Conservation (phyloP, 2,329 filamentous ascomycete species). For the Calcarisporium arbuscula region DNA sequence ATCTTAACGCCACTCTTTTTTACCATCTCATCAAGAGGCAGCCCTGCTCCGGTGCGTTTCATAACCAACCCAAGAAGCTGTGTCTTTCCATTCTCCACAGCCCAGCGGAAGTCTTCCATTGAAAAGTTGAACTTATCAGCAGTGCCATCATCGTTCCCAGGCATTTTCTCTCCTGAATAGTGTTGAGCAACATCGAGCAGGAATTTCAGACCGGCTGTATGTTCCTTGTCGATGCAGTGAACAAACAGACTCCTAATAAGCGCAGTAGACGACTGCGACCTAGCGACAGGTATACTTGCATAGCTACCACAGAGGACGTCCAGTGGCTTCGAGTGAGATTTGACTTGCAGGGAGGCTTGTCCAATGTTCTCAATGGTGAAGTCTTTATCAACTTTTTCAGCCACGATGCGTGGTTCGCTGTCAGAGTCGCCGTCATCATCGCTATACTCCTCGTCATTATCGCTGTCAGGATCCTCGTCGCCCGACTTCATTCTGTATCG, state of each 20-base stretch:
- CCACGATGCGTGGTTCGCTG: slow-evolving; percentile 37
- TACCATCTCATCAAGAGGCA: slow-evolving; percentile 62
- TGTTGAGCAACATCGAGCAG: slow-evolving; percentile 49
- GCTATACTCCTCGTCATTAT: slow-evolving; percentile 28
- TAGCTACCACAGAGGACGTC: slow-evolving; percentile 39
- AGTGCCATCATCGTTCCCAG: slow-evolving; percentile 27
- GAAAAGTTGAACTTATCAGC: slow-evolving; percentile 32
- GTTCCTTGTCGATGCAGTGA: slow-evolving; percentile 45
- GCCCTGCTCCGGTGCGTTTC: slow-evolving; percentile 57
- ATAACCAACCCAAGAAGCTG: slow-evolving; percentile 59
- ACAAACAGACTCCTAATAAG: slow-evolving; percentile 29
- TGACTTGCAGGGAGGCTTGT: slow-evolving; percentile 60
- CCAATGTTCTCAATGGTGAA: slow-evolving; percentile 75
- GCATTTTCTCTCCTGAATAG: slow-evolving; percentile 32
- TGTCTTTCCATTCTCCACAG: slow-evolving; percentile 42
- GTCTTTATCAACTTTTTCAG: slow-evolving; percentile 54
- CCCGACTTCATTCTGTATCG: slow-evolving; percentile 40
- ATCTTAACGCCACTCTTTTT: slow-evolving; percentile 58
- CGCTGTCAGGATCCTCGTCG: slow-evolving; percentile 29
- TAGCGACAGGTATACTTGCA: slow-evolving; percentile 22
- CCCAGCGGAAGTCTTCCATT: slow-evolving; percentile 32
- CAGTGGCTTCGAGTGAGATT: slow-evolving; percentile 53
- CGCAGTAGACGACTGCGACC: background rate
- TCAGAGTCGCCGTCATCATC: slow-evolving; percentile 29
- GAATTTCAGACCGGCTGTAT: slow-evolving; percentile 46